Percentiles rank a stretch among this genome's conserved stretches.
These are phyloP conservation scores for Cnidoscolus chayamansa DNA, from an alignment of 441 rosid species.

Conservation along the genomic window DNA sequence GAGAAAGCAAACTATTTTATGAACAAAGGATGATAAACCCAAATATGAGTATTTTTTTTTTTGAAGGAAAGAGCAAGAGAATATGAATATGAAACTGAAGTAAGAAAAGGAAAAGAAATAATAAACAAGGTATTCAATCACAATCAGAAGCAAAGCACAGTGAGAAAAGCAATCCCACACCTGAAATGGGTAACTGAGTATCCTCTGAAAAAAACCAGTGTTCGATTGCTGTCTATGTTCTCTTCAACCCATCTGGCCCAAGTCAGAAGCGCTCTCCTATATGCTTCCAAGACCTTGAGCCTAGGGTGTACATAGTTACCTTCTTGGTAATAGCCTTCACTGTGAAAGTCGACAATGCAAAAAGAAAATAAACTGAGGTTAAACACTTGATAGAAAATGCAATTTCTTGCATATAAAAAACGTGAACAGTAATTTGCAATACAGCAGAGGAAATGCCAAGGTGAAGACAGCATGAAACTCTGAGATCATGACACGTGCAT, in stretches of 20 bases:
- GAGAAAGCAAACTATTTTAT: neutral
- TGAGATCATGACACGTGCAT: neutral
- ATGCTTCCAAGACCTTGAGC: constrained; percentile 57
- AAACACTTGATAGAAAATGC: neutral
- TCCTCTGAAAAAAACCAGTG: constrained; percentile 68
- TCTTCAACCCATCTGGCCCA: constrained; percentile 80
- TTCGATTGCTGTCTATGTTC: constrained; percentile 45
- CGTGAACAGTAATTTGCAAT: neutral
- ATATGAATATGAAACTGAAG: neutral
- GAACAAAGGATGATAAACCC: neutral
- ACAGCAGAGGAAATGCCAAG: neutral
- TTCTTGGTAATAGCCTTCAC: constrained; percentile 72
- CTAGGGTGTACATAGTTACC: constrained; percentile 48
- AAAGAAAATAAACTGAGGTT: neutral
- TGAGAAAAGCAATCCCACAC: constrained; percentile 24
- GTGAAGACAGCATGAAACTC: neutral
- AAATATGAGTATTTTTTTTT: neutral
- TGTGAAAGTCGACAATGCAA: constrained; percentile 25
- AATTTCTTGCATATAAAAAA: neutral
- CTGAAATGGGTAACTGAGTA: constrained; percentile 69
- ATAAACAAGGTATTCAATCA: neutral
- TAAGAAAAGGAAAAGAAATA: neutral
- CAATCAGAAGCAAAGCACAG: neutral
- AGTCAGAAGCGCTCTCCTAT: constrained; percentile 58
- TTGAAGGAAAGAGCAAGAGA: too few relatives aligned